Base-by-base conservation (phyloP, 768 basidiomycete genomes). In the Pisolithus marmoratus region DNA sequence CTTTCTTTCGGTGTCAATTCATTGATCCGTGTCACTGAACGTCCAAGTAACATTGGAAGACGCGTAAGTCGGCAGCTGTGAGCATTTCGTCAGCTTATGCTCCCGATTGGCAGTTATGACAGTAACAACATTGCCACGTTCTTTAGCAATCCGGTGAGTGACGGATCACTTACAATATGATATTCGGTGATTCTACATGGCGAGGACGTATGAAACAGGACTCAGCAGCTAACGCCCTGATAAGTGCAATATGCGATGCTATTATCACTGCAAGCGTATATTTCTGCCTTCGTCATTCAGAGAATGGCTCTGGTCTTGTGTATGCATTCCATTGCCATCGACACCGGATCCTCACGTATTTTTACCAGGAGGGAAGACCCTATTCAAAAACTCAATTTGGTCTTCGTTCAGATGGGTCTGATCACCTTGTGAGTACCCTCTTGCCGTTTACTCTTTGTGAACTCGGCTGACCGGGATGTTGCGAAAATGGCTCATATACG, bases 201-300 rank as follows among this genome's bases (percentile, higher is more conserved):
- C 22, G 14, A 8, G 15, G 38, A 19, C 11, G 17, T 17, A 9
- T 15, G 11, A 8, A 20, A 22, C 37, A 64, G 63, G 53, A 24
- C 37, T 8, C 29, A 31, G 46, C 56, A 24, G 11, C 54, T 17
- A 45, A 48, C 4, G 48, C 57, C 17, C 4, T 64, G 17, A 38
- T 56, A 8, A 57, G 57, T n/a, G 56, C 63, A 15, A 1, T 55
- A 17, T 65, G 63, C 23, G 61, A 63, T 50, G 45, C 43, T 8
- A 7, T 51, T 34, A 63, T 63, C 51, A 63, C 59, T 1, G 1
- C 6, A 17, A 56, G 59, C 8, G 36, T 63, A n/a, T 29, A 47
- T 1, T 65, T 54, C 48, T 61, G 55, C 36, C 45, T 63, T 23
- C 57, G 51, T n/a, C 42, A 54, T 14, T 38, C 15, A 15, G 48